A percentile compares a stretch with the other conserved stretches of the same genome.
Evolutionary conservation across 2,329 filamentous ascomycete species (phyloP).

Genomic region (Fusarium annulatum): DNA sequence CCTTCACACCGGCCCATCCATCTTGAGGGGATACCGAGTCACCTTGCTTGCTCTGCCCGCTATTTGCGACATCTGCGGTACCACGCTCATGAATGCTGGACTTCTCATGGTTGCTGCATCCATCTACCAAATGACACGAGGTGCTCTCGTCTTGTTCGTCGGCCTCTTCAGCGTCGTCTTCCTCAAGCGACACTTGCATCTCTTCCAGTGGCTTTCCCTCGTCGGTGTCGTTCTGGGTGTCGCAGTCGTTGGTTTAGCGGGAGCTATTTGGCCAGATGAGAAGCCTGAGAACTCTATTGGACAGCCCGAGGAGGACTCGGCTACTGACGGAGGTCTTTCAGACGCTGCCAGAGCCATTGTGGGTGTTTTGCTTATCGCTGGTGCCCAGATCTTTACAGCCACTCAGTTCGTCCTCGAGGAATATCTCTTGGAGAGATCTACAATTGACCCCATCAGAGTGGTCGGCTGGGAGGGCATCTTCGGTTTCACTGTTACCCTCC

Average conservation of each 20-base stretch:
- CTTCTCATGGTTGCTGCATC: conserved; percentile 93
- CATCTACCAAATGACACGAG: conserved; percentile 98
- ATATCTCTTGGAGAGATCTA: conserved; percentile 78
- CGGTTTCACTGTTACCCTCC: conserved; percentile 81
- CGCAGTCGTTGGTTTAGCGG: conserved; percentile 88
- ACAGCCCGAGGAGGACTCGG: conserved; percentile 50
- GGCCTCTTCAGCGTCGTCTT: conserved; percentile 95
- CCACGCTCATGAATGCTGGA: conserved; percentile 96
- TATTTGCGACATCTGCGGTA: conserved; percentile 93
- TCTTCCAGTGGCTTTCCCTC: conserved; percentile 94
- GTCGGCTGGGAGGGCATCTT: conserved; percentile 98
- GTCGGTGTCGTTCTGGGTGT: conserved; percentile 90
- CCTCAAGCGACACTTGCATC: conserved; percentile 78
- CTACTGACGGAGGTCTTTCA: conserved; percentile 53
- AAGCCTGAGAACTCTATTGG: conserved; percentile 57
- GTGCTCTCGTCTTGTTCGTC: conserved; percentile 94
- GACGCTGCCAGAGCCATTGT: conserved; percentile 69
- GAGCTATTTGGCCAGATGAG: conserved; percentile 79
- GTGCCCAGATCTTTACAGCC: conserved; percentile 95
- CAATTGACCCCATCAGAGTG: conserved; percentile 83
- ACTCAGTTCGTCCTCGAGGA: conserved; percentile 97
- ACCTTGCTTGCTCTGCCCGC: conserved; percentile 84
- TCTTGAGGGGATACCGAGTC: conserved; percentile 77
- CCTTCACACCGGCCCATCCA: conserved; percentile 66
- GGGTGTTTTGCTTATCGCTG: conserved; percentile 90